Evolutionary conservation across 345 rosid species (phyloP).

Genomic region (Rhizophora mangle): DNA sequence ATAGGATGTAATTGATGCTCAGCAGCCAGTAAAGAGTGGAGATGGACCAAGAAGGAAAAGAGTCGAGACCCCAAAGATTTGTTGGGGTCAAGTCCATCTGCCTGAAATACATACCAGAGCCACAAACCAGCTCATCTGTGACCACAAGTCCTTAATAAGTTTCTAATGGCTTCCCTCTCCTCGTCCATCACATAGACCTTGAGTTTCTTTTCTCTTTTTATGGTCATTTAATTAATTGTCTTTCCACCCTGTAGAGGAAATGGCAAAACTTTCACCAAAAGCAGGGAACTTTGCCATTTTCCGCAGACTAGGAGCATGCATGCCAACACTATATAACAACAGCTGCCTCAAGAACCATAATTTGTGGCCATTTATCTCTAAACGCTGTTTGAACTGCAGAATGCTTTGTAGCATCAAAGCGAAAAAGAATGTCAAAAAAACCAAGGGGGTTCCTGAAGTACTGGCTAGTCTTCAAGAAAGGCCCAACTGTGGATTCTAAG

Average conservation of each 20-base stretch:
- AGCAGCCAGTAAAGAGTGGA: too few species aligned
- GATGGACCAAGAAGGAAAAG: too few species aligned
- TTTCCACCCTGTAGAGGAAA: constrained; percentile 11
- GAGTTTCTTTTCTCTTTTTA: background rate
- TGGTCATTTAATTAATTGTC: background rate
- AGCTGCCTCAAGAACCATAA: constrained; percentile 17
- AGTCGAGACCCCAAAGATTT: too few species aligned
- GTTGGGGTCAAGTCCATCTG: too few species aligned
- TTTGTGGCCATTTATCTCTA: constrained; percentile 15
- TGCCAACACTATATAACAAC: constrained; percentile 30
- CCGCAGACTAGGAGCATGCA: constrained; percentile 31
- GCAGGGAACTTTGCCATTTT: constrained; percentile 34
- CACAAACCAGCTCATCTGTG: constrained; percentile 60
- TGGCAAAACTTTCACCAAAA: constrained; percentile 56
- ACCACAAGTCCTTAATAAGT: constrained; percentile 37
- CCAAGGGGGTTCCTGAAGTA: constrained; percentile 23
- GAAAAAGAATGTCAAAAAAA: constrained; percentile 47
- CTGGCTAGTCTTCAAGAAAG: constrained; percentile 24
- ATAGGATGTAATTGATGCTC: too few species aligned
- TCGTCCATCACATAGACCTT: background rate
- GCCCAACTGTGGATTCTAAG: constrained; percentile 22
- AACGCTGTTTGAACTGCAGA: constrained; percentile 33
- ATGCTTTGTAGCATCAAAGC: constrained; percentile 54
- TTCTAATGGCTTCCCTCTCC: constrained; percentile 1
- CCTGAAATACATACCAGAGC: constrained; percentile 24